These are phyloP conservation scores for Medicago arabica DNA, from an alignment of 306 rosid species.

Conservation along the genomic window DNA sequence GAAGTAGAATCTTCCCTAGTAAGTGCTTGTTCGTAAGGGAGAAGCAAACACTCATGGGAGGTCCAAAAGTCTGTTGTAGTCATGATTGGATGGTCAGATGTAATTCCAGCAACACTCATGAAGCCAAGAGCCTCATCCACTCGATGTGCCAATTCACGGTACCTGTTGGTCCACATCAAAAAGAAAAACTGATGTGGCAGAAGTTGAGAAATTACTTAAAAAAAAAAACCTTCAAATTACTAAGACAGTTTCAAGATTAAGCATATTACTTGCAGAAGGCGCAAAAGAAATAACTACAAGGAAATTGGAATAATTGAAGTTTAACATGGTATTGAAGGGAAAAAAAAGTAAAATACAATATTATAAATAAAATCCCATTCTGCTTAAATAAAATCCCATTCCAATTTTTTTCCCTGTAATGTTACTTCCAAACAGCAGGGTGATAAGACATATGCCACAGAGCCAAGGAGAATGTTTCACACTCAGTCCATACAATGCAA, in stretches of 20 bases:
- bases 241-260: conserved; percentile 1
- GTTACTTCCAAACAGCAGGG: background rate
- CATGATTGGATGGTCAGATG: conserved; percentile 60
- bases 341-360: background rate
- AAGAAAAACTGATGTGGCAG: background rate
- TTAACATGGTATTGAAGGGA: background rate
- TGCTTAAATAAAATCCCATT: conserved; percentile 5
- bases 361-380: background rate
- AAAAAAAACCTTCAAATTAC: background rate
- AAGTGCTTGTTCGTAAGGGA: conserved; percentile 62
- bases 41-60: conserved; percentile 64
- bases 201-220: conserved; percentile 9
- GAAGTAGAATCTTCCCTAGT: conserved; percentile 63
- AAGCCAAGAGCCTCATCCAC: conserved; percentile 67
- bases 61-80: conserved; percentile 66
- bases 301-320: background rate
- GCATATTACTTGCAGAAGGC: conserved; percentile 27
- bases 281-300: conserved; percentile 10
- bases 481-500: conserved; percentile 1
- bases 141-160: conserved; percentile 58
- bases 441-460: background rate
- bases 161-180: conserved; percentile 40
- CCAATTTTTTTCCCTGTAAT: background rate
- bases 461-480: conserved; percentile 7
- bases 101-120: conserved; percentile 55